A percentile compares a stretch with the other conserved stretches of the same genome.
These are phyloP conservation scores for Rauvolfia tetraphylla DNA, from an alignment of 257 asterid species.

Conservation along the genomic window DNA sequence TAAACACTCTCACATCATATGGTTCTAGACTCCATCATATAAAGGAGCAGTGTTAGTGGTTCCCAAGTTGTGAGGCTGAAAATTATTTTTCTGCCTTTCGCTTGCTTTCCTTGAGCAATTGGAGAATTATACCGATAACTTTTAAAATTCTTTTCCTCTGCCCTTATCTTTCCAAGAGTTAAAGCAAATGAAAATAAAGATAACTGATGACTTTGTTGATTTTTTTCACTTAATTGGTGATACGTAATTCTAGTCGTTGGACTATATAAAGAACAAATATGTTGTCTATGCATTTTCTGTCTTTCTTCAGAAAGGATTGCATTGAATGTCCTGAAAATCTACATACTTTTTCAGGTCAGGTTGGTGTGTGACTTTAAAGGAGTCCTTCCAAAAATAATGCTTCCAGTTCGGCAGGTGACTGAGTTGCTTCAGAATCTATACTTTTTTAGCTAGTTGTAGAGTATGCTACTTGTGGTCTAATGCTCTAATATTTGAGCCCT, in stretches of 20 bases:
- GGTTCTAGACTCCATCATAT: too few relatives aligned
- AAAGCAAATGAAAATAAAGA: neutral
- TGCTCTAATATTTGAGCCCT: neutral
- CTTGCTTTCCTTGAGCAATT: neutral
- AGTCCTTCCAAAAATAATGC: conserved; percentile 73
- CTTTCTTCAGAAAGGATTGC: neutral
- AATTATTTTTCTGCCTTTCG: neutral
- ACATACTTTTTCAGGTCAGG: conserved; percentile 54
- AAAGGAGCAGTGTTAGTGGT: too few relatives aligned
- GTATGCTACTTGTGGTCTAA: neutral
- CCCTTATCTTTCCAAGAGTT: neutral
- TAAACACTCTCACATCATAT: too few relatives aligned
- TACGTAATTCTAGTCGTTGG: neutral
- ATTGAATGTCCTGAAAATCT: neutral
- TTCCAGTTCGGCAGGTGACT: conserved; percentile 70
- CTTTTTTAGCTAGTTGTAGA: neutral
- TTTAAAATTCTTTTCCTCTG: neutral
- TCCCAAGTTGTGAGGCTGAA: neutral
- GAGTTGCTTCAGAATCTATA: neutral
- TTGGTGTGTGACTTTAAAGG: conserved; percentile 74
- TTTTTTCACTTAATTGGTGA: neutral
- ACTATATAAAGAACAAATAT: neutral
- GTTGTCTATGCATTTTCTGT: neutral
- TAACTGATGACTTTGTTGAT: neutral
- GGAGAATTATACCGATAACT: neutral